These are phyloP conservation scores for Amanita molliuscula DNA, from an alignment of 768 basidiomycete species.

Conservation along the genomic window DNA sequence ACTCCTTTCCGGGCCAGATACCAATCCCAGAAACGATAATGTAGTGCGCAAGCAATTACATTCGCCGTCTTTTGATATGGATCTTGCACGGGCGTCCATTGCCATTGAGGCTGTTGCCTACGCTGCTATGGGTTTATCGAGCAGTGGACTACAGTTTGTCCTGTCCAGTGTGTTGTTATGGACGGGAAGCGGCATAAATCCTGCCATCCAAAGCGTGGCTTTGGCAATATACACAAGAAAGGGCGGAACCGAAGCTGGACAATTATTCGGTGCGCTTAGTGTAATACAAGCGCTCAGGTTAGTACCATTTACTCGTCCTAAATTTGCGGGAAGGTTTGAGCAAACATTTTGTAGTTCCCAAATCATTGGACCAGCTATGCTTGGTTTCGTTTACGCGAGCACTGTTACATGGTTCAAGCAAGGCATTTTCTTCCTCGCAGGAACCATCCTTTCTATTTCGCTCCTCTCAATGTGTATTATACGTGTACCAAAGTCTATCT, in stretches of 20 bases:
- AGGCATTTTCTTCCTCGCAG: constrained; percentile 42
- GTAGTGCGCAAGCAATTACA: constrained; percentile 21
- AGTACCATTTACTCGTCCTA: constrained; percentile 7
- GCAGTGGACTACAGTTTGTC: constrained; percentile 40
- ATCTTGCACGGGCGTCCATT: constrained; percentile 52
- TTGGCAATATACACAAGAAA: constrained; percentile 50
- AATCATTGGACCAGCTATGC: constrained; percentile 63
- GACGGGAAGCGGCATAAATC: constrained; percentile 53
- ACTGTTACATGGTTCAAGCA: constrained; percentile 65
- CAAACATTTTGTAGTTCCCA: constrained; percentile 33
- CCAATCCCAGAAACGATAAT: constrained; percentile 10
- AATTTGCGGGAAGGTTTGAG: neutral
- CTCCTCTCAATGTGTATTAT: neutral
- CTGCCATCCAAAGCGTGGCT: constrained; percentile 63
- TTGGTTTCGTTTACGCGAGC: constrained; percentile 57
- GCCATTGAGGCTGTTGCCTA: constrained; percentile 45
- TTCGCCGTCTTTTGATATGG: constrained; percentile 56
- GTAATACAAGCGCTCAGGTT: constrained; percentile 64
- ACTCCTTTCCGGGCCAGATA: constrained; percentile 15
- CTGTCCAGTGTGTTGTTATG: constrained; percentile 39
- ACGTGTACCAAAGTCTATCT: neutral
- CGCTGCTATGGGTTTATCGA: constrained; percentile 35
- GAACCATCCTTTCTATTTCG: neutral
- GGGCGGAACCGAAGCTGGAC: constrained; percentile 55
- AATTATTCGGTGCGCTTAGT: constrained; percentile 74